A percentile compares a stretch with the other conserved stretches of the same genome.
Evolutionary conservation across 768 basidiomycete species (phyloP).

Genomic region (Dentipellis fragilis): DNA sequence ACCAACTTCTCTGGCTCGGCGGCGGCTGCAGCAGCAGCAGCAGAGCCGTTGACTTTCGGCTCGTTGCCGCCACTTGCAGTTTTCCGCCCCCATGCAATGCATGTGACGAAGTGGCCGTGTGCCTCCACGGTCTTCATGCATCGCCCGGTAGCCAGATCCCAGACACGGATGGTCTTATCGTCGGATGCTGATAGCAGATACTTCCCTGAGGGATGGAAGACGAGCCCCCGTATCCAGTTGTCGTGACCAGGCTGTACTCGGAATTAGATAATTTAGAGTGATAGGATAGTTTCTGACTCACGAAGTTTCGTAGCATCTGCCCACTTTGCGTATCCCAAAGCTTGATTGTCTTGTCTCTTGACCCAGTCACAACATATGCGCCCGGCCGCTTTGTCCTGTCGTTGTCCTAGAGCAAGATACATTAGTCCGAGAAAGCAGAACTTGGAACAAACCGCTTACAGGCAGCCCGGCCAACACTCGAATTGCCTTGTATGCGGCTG

Average conservation of each 20-base stretch:
- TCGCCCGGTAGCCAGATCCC: slow-evolving; percentile 46
- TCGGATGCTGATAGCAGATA: slow-evolving; percentile 47
- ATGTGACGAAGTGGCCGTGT: slow-evolving; percentile 12
- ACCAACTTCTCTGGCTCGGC: slow-evolving; percentile 3
- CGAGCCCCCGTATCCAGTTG: slow-evolving; percentile 48
- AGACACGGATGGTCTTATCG: slow-evolving; percentile 48
- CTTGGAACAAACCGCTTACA: slow-evolving; percentile 19
- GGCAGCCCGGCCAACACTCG: slow-evolving; percentile 36
- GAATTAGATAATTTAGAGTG: neutral
- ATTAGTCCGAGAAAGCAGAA: neutral
- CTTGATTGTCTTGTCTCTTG: slow-evolving; percentile 44
- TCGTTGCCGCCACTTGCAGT: slow-evolving; percentile 3
- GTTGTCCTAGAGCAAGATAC: neutral
- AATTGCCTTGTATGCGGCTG: slow-evolving; percentile 30
- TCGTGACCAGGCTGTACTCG: slow-evolving; percentile 30
- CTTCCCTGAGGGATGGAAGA: slow-evolving; percentile 50
- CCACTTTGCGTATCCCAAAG: slow-evolving; percentile 42
- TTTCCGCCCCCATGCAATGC: slow-evolving; percentile 13
- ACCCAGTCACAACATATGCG: slow-evolving; percentile 38
- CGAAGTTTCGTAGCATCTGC: slow-evolving; percentile 40
- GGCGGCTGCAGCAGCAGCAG: slow-evolving; percentile 4
- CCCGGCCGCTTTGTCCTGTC: slow-evolving; percentile 13
- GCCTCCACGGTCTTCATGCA: slow-evolving; percentile 24
- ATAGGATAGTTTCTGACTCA: slow-evolving; percentile 12
- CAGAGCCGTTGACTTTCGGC: slow-evolving; percentile 6